phyloP scores from a whole-genome alignment of 768 basidiomycete genomes.

The Calocybe indica region DNA sequence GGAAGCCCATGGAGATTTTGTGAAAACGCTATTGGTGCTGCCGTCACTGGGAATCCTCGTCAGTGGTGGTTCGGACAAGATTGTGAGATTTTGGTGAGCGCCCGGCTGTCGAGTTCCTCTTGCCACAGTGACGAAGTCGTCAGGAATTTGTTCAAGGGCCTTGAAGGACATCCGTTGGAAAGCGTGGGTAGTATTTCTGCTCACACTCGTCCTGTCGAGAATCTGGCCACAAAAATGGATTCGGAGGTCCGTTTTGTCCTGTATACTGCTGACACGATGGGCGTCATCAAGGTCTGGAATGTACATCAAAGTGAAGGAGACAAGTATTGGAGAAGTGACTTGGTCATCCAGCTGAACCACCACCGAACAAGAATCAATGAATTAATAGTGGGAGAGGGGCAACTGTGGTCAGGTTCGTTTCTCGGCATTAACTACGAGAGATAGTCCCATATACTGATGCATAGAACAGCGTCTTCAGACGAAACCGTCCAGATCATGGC shows the following conservation, averaged over 20 bases:
- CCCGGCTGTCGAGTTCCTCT: not conserved
- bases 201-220: conserved; percentile 87
- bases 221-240: conserved; percentile 48
- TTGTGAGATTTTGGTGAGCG: conserved; percentile 80
- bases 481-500: conserved; percentile 69
- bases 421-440: not conserved
- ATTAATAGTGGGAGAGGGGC: conserved; percentile 54
- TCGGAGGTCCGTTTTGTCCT: conserved; percentile 47
- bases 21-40: conserved; percentile 77
- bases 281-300: conserved; percentile 78
- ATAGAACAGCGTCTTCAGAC: conserved; percentile 76
- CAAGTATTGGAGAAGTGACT: conserved; percentile 40
- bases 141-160: conserved; percentile 61
- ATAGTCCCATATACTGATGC: not conserved
- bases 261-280: conserved; percentile 91
- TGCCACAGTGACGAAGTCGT: conserved; percentile 1
- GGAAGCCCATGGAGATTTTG: conserved; percentile 81
- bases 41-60: conserved; percentile 62
- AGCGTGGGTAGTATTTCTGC: conserved; percentile 68
- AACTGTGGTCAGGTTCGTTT: conserved; percentile 82
- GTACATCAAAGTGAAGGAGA: conserved; percentile 38
- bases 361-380: conserved; percentile 87
- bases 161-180: conserved; percentile 32
- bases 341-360: conserved; percentile 51
- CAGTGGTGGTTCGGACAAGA: conserved; percentile 89